phyloP scores from a whole-genome alignment of 306 rosid genomes.

The Sesbania bispinosa region DNA sequence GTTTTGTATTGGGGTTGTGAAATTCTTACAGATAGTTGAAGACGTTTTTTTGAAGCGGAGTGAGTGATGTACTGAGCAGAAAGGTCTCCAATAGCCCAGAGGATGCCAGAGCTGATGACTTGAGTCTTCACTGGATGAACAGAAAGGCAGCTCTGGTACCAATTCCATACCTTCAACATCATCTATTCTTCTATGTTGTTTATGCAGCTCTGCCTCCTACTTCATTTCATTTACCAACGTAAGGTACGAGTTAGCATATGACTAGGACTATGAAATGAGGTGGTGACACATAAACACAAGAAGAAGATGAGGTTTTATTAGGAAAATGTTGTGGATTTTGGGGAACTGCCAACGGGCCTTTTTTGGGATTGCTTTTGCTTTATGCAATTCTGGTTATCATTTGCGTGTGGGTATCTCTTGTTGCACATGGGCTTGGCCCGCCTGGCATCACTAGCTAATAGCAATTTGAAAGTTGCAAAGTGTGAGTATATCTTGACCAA shows the following conservation, averaged over 20 bases:
- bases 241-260: too few relatives aligned
- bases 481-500: too few relatives aligned
- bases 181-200: not conserved
- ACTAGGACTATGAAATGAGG: not conserved
- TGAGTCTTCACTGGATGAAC: slow-evolving; percentile 77
- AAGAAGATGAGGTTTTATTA: not conserved
- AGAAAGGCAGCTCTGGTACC: slow-evolving; percentile 72
- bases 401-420: too few relatives aligned
- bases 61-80: slow-evolving; percentile 78
- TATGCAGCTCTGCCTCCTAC: not conserved
- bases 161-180: slow-evolving; percentile 64
- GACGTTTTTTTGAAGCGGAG: slow-evolving; percentile 39
- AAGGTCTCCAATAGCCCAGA: slow-evolving; percentile 78
- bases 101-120: slow-evolving; percentile 58
- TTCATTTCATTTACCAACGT: not conserved
- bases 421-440: too few relatives aligned
- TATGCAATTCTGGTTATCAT: not conserved
- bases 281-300: not conserved
- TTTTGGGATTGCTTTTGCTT: not conserved
- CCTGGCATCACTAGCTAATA: not conserved
- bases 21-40: slow-evolving; percentile 41
- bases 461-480: too few relatives aligned
- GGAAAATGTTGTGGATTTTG: too few relatives aligned
- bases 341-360: too few relatives aligned
- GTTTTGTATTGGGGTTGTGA: not conserved